These are phyloP conservation scores for Viridothelium virens DNA, from an alignment of 495 filamentous ascomycete genomes.

Conservation along the genomic window DNA sequence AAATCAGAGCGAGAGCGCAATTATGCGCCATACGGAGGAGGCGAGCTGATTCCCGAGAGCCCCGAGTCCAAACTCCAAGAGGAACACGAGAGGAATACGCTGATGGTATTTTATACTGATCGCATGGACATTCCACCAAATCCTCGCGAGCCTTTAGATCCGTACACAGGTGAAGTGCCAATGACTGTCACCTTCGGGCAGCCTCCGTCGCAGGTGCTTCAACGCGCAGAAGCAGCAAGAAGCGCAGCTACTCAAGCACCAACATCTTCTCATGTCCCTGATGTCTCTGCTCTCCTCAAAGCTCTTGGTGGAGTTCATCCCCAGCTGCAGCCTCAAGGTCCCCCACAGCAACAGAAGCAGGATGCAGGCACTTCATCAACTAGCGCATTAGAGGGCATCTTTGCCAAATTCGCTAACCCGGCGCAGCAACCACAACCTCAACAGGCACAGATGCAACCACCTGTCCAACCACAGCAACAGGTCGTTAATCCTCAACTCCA, in stretches of 20 bases:
- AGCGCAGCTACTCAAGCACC: conserved; percentile 26
- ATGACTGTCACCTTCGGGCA: conserved; percentile 44
- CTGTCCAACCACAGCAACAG: conserved; percentile 11
- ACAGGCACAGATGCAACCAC: conserved; percentile 5
- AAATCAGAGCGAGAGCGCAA: conserved; percentile 45
- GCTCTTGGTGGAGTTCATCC: conserved; percentile 21
- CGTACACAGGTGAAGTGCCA: conserved; percentile 29
- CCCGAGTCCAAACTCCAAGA: conserved; percentile 60
- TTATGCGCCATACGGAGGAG: conserved; percentile 59
- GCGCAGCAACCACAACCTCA: conserved; percentile 7
- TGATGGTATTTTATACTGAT: conserved; percentile 76
- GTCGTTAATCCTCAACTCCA: conserved; percentile 7
- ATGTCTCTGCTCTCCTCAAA: conserved; percentile 18
- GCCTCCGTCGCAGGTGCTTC: conserved; percentile 33
- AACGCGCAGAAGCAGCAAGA: conserved; percentile 16
- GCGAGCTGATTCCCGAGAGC: conserved; percentile 46
- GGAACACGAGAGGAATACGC: conserved; percentile 64
- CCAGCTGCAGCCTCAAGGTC: conserved; percentile 28
- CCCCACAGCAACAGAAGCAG: conserved; percentile 31
- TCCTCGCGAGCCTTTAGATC: conserved; percentile 61
- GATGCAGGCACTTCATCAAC: conserved; percentile 26
- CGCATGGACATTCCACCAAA: conserved; percentile 66
- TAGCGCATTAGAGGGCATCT: conserved; percentile 41
- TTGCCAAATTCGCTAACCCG: conserved; percentile 41
- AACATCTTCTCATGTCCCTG: conserved; percentile 20